A percentile compares a stretch with the other conserved stretches of the same genome.
phyloP scores from a whole-genome alignment of 2,329 filamentous ascomycete genomes.

The Aureobasidium lini region DNA sequence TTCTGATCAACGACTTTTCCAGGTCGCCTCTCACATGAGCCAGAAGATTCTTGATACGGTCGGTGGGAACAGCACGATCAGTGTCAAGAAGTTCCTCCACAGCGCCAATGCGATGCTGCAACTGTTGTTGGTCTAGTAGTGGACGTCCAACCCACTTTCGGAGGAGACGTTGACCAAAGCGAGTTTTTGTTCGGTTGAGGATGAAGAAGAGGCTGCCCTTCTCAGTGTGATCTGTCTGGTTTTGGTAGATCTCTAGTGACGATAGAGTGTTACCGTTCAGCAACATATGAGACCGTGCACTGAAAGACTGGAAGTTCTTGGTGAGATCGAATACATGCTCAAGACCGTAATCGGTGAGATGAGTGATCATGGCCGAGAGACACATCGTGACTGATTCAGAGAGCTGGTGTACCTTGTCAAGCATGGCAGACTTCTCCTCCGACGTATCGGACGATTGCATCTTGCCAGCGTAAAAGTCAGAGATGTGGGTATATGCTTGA shows the following conservation, averaged over 20 bases:
- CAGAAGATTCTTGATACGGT: slow-evolving; percentile 67
- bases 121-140: slow-evolving; percentile 63
- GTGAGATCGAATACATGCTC: slow-evolving; percentile 95
- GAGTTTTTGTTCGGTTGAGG: slow-evolving; percentile 82
- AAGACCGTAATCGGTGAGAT: slow-evolving; percentile 83
- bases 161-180: slow-evolving; percentile 78
- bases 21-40: slow-evolving; percentile 69
- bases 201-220: slow-evolving; percentile 95
- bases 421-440: slow-evolving; percentile 48
- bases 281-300: slow-evolving; percentile 88
- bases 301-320: slow-evolving; percentile 96
- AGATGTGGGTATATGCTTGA: slow-evolving; percentile 80
- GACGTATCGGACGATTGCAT: slow-evolving; percentile 49
- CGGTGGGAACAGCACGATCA: slow-evolving; percentile 58
- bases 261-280: slow-evolving; percentile 91
- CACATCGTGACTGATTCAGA: slow-evolving; percentile 84
- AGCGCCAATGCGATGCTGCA: slow-evolving; percentile 74
- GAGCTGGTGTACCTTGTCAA: slow-evolving; percentile 80
- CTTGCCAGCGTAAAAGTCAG: slow-evolving; percentile 85
- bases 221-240: slow-evolving; percentile 76
- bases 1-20: slow-evolving; percentile 85
- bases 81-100: slow-evolving; percentile 77
- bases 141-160: slow-evolving; percentile 94
- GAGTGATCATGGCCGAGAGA: slow-evolving; percentile 91
- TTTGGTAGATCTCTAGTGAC: slow-evolving; percentile 91